Conservation (phyloP, 352 stramenopile species). For the Hyaloperonospora arabidopsidis region DNA sequence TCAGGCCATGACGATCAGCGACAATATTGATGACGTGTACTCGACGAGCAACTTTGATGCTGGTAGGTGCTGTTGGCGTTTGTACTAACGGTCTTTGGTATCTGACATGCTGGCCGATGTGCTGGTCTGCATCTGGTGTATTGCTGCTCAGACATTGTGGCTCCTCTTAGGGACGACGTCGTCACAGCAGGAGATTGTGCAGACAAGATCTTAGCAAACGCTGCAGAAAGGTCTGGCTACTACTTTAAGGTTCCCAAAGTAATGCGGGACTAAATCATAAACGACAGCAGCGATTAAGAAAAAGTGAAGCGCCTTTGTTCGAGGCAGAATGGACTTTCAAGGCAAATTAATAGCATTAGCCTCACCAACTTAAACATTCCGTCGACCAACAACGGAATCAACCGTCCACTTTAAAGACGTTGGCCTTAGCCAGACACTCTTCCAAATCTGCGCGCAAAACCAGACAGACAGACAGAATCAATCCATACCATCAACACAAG, state of each 20-base stretch:
- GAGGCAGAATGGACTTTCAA: constrained; percentile 13
- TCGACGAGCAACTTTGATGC: constrained; percentile 50
- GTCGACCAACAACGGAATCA: constrained; percentile 5
- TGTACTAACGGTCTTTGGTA: background rate
- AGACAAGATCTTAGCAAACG: constrained; percentile 70
- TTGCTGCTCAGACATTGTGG: constrained; percentile 15
- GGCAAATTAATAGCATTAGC: too few relatives aligned
- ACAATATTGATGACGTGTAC: constrained; percentile 81
- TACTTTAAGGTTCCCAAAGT: constrained; percentile 86
- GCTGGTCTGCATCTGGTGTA: background rate
- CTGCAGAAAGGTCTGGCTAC: constrained; percentile 65
- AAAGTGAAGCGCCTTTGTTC: constrained; percentile 7
- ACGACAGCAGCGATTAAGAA: background rate
- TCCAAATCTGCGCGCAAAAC: constrained; percentile 62
- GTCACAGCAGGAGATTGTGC: constrained; percentile 67
- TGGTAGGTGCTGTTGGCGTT: constrained; percentile 15
- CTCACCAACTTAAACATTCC: too few relatives aligned
- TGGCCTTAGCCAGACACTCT: constrained; percentile 71
- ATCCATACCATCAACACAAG: background rate
- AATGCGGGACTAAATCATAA: constrained; percentile 52
- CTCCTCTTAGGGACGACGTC: constrained; percentile 64
- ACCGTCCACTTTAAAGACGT: constrained; percentile 51
- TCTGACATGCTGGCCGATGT: background rate
- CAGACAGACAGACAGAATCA: background rate
- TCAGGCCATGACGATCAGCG: constrained; percentile 69